A percentile compares a stretch with the other conserved stretches of the same genome.
Conservation (phyloP, 169 alveolate species). For the Plasmodium gallinaceum region DNA sequence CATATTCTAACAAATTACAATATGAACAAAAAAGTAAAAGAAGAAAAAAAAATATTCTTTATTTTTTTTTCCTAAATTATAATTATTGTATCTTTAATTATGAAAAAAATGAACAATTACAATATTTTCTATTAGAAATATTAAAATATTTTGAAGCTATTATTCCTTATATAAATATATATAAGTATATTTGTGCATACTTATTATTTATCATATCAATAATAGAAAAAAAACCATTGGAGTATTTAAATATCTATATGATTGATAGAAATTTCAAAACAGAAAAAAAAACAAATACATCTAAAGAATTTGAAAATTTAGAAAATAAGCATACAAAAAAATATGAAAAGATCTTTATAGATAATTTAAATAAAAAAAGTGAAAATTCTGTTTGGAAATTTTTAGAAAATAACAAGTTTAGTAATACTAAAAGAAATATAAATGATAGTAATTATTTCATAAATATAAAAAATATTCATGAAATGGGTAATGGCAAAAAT, state of each 20-base stretch:
- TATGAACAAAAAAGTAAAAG: not conserved
- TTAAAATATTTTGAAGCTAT: conserved; percentile 16
- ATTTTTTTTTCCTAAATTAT: conserved; percentile 56
- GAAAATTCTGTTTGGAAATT: too few species aligned
- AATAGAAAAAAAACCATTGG: conserved; percentile 33
- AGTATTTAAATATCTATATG: not conserved
- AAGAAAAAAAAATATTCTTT: conserved; percentile 1
- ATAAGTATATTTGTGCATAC: conserved; percentile 36
- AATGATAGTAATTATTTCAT: too few species aligned
- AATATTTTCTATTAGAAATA: conserved; percentile 14
- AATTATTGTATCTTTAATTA: conserved; percentile 63
- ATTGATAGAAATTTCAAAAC: too few species aligned
- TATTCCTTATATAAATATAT: conserved; percentile 38
- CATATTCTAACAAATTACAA: not conserved
- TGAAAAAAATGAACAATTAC: conserved; percentile 1
- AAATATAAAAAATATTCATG: too few species aligned
- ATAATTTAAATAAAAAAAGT: too few species aligned
- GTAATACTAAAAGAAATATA: too few species aligned
- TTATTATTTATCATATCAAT: conserved; percentile 29
- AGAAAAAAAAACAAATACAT: too few species aligned
- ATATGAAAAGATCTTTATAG: too few species aligned
- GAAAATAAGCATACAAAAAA: too few species aligned
- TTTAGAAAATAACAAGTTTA: too few species aligned
- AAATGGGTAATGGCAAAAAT: too few species aligned
- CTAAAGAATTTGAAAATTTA: too few species aligned